Base-by-base conservation (phyloP, 495 filamentous ascomycete genomes). In the Aspergillus haitiensis region DNA sequence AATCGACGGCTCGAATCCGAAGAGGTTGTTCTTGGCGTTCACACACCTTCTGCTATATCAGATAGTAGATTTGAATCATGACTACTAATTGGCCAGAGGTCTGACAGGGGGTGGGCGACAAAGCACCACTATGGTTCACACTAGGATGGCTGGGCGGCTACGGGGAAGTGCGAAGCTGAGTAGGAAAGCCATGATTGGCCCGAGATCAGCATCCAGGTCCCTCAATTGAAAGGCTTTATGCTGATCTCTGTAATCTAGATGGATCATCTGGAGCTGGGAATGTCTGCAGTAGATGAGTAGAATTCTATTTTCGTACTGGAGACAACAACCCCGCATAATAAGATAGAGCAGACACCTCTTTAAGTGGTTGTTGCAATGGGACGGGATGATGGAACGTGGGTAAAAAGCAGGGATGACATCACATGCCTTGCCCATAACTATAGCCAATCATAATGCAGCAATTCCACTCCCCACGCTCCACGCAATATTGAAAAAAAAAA, bases 401-500 rank as follows among this genome's bases (percentile, higher is more conserved):
- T n/a, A 10, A 6, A 47, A 21, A 18, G 15, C n/a, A 18, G 44
- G 44, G 15, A 47, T 64, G 63, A 65, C 63, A 62, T 61, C 63
- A 61, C 52, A 52, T 53, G 27, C 2, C 13, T 13, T 37, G 58
- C 48, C 44, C 45, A 52, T 33, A 15, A 42, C 21, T 40, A 4
- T 48, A 44, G 35, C 67, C 61, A 69, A 69, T 66, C 59, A 69
- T 33, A 52, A 31, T 32, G 42, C 1, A 51, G 33, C 56, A 50
- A 55, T 52, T 12, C 32, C 18, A 47, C 40, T 37, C 34, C 54
- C 47, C 44, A 27, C 35, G 32, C 55, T 34, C 56, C 56, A 58
- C 56, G 45, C 52, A 15, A 55, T 44, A 55, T 7, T 53, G n/a
- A 50, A 60, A 59, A 67, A 63, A 59, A 67, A 66, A 61, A 60